Conservation (phyloP, 192 early-diverging fungal species). For the Gryganskiella cystojenkinii region DNA sequence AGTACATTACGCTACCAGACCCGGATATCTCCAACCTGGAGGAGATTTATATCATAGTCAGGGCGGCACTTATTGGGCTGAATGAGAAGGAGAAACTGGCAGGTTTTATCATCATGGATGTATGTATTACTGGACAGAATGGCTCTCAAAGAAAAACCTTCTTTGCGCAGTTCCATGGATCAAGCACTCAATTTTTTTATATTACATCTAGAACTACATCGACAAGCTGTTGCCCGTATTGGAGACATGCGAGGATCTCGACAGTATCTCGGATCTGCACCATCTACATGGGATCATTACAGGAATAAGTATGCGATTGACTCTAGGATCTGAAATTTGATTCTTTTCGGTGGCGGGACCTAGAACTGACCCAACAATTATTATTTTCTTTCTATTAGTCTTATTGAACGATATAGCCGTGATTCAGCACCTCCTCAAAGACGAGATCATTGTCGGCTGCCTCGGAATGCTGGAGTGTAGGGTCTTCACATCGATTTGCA, state of each 20-base stretch:
- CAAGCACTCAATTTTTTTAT: too few species aligned
- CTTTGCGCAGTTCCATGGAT: not conserved
- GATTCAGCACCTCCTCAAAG: slow-evolving; percentile 78
- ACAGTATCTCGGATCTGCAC: slow-evolving; percentile 77
- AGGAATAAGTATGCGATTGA: slow-evolving; percentile 70
- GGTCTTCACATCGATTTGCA: too few species aligned
- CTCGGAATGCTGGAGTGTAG: slow-evolving; percentile 91
- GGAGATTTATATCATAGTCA: slow-evolving; percentile 77
- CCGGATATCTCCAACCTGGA: slow-evolving; percentile 76
- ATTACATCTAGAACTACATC: slow-evolving; percentile 82
- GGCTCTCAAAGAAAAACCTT: too few species aligned
- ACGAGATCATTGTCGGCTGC: slow-evolving; percentile 77
- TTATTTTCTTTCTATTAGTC: slow-evolving; percentile 54
- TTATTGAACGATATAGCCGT: slow-evolving; percentile 83
- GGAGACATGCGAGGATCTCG: slow-evolving; percentile 86
- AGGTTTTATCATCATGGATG: slow-evolving; percentile 67
- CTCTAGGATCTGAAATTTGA: not conserved
- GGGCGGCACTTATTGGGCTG: slow-evolving; percentile 61
- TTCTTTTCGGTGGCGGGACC: too few species aligned
- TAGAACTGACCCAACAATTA: not conserved
- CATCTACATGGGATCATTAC: slow-evolving; percentile 78
- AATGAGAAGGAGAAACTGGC: slow-evolving; percentile 74
- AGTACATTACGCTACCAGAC: slow-evolving; percentile 64
- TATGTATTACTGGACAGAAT: slow-evolving; percentile 37
- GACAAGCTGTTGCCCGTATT: slow-evolving; percentile 75